Base-by-base conservation (phyloP, 306 rosid genomes). In the Ormosia semicastrata region DNA sequence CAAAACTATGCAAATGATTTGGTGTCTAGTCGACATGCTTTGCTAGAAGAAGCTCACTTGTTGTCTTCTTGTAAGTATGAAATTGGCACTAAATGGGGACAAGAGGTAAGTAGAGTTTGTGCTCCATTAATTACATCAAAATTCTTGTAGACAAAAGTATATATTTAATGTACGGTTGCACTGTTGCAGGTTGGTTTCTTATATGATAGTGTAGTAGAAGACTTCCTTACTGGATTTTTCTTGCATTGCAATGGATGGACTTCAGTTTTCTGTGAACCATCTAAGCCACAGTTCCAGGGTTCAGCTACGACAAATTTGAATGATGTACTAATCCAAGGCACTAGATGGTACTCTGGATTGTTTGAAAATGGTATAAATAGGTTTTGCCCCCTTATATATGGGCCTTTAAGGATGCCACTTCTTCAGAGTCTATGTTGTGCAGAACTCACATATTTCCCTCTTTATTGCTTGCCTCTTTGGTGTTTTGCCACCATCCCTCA, bases 171-270 rank as follows among this genome's bases (percentile, higher is more conserved):
- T 47, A 44, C 10, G 49, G 49, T 77, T 49, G 39, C n/a, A 63
- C 40, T 6, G 13, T 73, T 83, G 65, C 89, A 94, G 92, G 89
- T 89, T 71, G 98, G 98, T 76, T 94, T 89, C 86, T 46, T 74
- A 14, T 87, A 92, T 29, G 78, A 64, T 54, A 86, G 87, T 32
- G 86, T 94, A 7, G 81, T 58, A 13, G 98, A 94, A 83, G 97
- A 91, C 49, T 81, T 15, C 66, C 73, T 89, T 5, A 94, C 98
- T 1, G 89, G 95, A 63, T 85, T 89, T 62, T 30, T 54, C 29
- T 70, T 94, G 72, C 89, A 94, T 24, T 88, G 88, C 73, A 82
- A 87, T 43, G 95, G 94, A 34, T 94, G 98, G 95, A 90, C 40
- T 52, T 92, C 94, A 5, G 88, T 92, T 62, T 92, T 81, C 62